Evolutionary conservation across 164 flowering plant genomes (phyloP), one percentile per base, ranked within the genome.

Genomic region (Nelumbo lutea): DNA sequence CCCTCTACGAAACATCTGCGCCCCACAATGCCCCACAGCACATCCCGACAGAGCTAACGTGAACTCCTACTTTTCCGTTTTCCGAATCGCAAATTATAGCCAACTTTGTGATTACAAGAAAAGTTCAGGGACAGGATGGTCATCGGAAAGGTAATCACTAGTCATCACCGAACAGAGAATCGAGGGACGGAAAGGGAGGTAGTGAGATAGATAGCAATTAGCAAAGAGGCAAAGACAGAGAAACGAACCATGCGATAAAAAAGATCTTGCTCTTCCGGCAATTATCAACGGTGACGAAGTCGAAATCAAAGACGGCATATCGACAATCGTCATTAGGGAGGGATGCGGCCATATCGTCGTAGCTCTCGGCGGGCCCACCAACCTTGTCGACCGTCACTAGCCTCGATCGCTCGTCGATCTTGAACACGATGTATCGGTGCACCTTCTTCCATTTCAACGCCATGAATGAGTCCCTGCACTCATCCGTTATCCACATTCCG

Each of bases 371-470:
- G 39, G 98, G 72, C 8, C 87, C 90, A 43, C 98, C 98, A 11
- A 93, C 91, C 76, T 93, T 91, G 70, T 93, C 98, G 47, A 93
- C 97, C 64, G 86, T 88, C 59, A 93, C 88, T 61, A 79, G 65
- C 75, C 81, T 82, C 5, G 98, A 86, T 56, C 75, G 66, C 79
- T 93, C 97, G 27, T 93, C 97, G 76, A 93, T 93, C 88, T 91
- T 93, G 81, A 81, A 93, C 62, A 93, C 97, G 41, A 93, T 90
- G 83, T 81, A 93, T 57, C 88, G 72, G 50, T 87, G 91, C 11
- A 87, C 93, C 70, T 90, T 93, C 88, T 93, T 93, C 97, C 96
- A 87, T 52, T 93, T 93, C 96, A 93, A 86, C 79, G 85, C 98
- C 97, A 89, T 87, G 83, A 89, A 93, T 9, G 96, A 87, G 59